Evolutionary conservation across 2,329 filamentous ascomycete species (phyloP).

Genomic region (Westerdykella sp.): DNA sequence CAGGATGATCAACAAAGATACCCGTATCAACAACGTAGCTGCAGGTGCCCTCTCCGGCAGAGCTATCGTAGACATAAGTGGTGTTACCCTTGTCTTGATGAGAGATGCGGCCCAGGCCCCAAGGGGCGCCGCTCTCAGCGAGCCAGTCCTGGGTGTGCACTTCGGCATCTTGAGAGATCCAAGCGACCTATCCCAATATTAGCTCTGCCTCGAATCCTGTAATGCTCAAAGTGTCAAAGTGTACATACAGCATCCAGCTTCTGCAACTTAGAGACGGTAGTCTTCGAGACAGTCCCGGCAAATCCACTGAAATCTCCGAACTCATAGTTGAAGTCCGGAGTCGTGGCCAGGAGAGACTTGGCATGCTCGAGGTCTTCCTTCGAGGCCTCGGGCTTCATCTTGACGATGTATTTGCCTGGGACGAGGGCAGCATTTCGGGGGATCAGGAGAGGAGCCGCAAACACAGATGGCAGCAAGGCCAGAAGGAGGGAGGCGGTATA

Average conservation of each 20-base stretch:
- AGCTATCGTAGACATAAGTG: constrained; percentile 34
- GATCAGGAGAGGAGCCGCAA: constrained; percentile 36
- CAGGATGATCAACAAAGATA: constrained; percentile 48
- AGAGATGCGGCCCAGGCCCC: constrained; percentile 38
- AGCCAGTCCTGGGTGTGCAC: constrained; percentile 26
- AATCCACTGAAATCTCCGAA: constrained; percentile 36
- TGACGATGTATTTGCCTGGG: constrained; percentile 42
- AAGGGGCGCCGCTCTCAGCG: constrained; percentile 33
- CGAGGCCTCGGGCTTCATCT: constrained; percentile 33
- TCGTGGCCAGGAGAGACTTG: constrained; percentile 13
- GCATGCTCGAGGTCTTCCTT: constrained; percentile 14
- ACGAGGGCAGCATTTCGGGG: constrained; percentile 26
- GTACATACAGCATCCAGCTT: constrained; percentile 19
- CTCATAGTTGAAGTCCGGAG: constrained; percentile 27
- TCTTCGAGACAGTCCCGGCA: constrained; percentile 24
- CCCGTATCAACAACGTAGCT: constrained; percentile 62
- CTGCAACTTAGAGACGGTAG: constrained; percentile 22
- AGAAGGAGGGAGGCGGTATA: constrained; percentile 22
- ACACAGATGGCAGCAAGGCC: constrained; percentile 28
- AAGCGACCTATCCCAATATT: constrained; percentile 22
- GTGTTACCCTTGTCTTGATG: constrained; percentile 24
- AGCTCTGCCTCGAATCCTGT: not conserved
- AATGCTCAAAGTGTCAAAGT: not conserved
- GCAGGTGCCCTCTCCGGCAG: constrained; percentile 39
- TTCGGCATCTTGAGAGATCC: constrained; percentile 30